Percentiles rank a stretch among this genome's conserved stretches.
These are phyloP conservation scores for Hypoxylon trugodes DNA, from an alignment of 495 filamentous ascomycete species.

Conservation along the genomic window DNA sequence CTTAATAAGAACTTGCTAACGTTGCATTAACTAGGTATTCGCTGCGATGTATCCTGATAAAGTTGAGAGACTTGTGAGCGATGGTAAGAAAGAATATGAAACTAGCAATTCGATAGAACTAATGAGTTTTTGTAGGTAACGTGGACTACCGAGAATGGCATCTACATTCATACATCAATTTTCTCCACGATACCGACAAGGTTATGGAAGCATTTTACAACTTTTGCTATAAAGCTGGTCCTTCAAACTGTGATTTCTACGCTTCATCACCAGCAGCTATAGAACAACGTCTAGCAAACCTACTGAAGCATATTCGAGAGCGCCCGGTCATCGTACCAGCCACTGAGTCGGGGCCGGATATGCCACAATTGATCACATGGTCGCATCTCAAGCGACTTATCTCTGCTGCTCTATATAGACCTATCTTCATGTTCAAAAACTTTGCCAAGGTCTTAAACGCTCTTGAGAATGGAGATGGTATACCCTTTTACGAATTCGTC, in stretches of 20 bases:
- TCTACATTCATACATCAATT: conserved; percentile 54
- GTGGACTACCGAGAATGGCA: conserved; percentile 60
- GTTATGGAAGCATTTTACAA: conserved; percentile 62
- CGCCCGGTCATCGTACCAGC: conserved; percentile 59
- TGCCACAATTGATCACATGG: conserved; percentile 53
- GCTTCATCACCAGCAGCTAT: conserved; percentile 52
- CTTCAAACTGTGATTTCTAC: conserved; percentile 57
- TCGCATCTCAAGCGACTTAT: conserved; percentile 54
- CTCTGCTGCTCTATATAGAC: conserved; percentile 64
- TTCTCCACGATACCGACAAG: conserved; percentile 62
- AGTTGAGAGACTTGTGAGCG: conserved; percentile 58
- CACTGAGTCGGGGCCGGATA: conserved; percentile 37
- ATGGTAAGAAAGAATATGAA: conserved; percentile 47
- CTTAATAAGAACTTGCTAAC: conserved; percentile 2
- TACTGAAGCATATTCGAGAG: conserved; percentile 54
- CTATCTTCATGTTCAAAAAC: conserved; percentile 63
- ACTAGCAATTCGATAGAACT: background rate
- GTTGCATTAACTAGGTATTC: conserved; percentile 41
- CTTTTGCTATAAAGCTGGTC: conserved; percentile 62
- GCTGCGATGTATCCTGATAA: conserved; percentile 59
- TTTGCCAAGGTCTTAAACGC: conserved; percentile 63
- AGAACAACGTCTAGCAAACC: conserved; percentile 47
- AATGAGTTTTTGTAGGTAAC: conserved; percentile 41
- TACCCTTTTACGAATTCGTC: conserved; percentile 59
- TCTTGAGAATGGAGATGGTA: conserved; percentile 63